Percentiles rank a stretch among this genome's conserved stretches.
Conservation (phyloP, 2,329 filamentous ascomycete species). For the Cladobotryum protrusum region DNA sequence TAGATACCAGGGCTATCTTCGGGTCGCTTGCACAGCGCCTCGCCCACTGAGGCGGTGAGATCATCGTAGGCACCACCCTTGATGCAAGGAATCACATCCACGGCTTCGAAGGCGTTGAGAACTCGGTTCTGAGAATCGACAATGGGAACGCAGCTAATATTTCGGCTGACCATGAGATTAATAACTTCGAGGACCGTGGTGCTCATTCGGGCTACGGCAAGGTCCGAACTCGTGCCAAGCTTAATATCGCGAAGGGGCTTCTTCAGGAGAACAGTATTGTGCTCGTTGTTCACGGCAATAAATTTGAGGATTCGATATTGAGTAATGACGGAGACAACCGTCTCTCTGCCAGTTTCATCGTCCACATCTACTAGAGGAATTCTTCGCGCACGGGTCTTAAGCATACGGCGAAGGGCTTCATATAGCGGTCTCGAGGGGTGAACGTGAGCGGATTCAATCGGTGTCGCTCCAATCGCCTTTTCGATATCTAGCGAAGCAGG, state of each 20-base stretch:
- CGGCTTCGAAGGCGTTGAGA: slow-evolving; percentile 94
- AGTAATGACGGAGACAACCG: slow-evolving; percentile 93
- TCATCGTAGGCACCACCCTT: slow-evolving; percentile 92
- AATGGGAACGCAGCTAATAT: slow-evolving; percentile 92
- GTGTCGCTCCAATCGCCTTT: slow-evolving; percentile 81
- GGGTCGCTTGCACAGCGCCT: slow-evolving; percentile 78
- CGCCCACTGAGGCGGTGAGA: slow-evolving; percentile 76
- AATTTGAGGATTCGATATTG: slow-evolving; percentile 99
- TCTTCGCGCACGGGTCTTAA: slow-evolving; percentile 83
- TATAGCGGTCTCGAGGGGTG: slow-evolving; percentile 86
- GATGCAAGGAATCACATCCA: slow-evolving; percentile 94
- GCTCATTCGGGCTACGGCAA: slow-evolving; percentile 81
- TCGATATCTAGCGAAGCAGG: slow-evolving; percentile 68
- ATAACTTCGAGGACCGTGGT: slow-evolving; percentile 92
- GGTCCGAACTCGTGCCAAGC: slow-evolving; percentile 74
- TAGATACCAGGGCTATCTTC: slow-evolving; percentile 96
- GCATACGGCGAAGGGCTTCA: slow-evolving; percentile 91
- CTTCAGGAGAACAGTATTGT: slow-evolving; percentile 79
- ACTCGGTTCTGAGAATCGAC: slow-evolving; percentile 71
- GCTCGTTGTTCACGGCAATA: slow-evolving; percentile 85
- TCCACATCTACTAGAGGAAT: slow-evolving; percentile 93
- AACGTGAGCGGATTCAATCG: slow-evolving; percentile 93
- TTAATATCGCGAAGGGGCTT: slow-evolving; percentile 80
- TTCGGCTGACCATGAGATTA: slow-evolving; percentile 83
- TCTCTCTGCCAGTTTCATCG: slow-evolving; percentile 85